A percentile compares a stretch with the other conserved stretches of the same genome.
These are phyloP conservation scores for Tylopilus orsonianus DNA, from an alignment of 1,284 basidiomycete species.

Conservation along the genomic window DNA sequence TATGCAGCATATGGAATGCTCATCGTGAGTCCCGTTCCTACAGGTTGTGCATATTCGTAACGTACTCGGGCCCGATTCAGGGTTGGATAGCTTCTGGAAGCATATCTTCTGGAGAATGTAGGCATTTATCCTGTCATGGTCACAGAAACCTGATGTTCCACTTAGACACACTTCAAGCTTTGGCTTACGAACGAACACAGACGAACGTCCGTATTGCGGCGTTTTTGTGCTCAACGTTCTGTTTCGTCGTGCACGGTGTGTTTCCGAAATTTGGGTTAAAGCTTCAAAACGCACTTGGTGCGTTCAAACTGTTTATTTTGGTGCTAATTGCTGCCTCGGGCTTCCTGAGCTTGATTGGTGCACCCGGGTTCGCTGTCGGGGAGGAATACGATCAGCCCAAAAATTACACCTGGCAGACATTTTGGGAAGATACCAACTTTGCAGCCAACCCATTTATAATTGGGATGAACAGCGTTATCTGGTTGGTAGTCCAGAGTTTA, in stretches of 20 bases:
- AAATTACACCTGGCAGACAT: slow-evolving; percentile 51
- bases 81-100: slow-evolving; percentile 56
- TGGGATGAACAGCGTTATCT: slow-evolving; percentile 67
- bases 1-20: slow-evolving; percentile 63
- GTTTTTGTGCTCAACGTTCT: slow-evolving; percentile 55
- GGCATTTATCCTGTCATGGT: neutral
- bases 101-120: slow-evolving; percentile 70
- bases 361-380: slow-evolving; percentile 46
- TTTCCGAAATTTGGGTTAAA: slow-evolving; percentile 57
- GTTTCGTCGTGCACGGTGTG: slow-evolving; percentile 57
- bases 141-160: neutral
- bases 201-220: slow-evolving; percentile 52
- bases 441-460: slow-evolving; percentile 57
- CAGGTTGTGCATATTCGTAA: neutral
- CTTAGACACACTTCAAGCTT: slow-evolving; percentile 55
- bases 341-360: slow-evolving; percentile 51
- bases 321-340: slow-evolving; percentile 58
- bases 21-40: slow-evolving; percentile 41
- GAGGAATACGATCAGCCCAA: slow-evolving; percentile 45
- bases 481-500: slow-evolving; percentile 38
- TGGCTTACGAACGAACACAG: slow-evolving; percentile 42
- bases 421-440: slow-evolving; percentile 54
- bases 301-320: slow-evolving; percentile 64
- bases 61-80: slow-evolving; percentile 20
- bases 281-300: slow-evolving; percentile 66